Conservation (phyloP, 2,329 filamentous ascomycete genomes). For the Pseudocercospora cruenta region DNA sequence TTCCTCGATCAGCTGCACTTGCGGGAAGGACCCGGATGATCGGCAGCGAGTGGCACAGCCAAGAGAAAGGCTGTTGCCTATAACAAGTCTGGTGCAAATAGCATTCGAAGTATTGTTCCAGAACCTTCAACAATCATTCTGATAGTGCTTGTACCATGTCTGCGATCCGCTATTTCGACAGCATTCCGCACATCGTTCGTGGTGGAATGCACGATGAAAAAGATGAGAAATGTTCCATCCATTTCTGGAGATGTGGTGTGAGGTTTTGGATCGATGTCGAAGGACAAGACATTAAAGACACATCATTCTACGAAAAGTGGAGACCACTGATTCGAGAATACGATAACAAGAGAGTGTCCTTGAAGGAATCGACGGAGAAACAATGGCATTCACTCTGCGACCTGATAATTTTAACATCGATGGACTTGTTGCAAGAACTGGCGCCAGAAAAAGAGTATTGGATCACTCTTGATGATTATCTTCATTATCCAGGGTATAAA, state of each 20-base stretch:
- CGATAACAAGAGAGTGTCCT: neutral
- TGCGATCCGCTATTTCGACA: slow-evolving; percentile 10
- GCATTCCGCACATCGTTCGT: slow-evolving; percentile 17
- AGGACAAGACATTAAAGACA: slow-evolving; percentile 10
- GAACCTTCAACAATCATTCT: neutral
- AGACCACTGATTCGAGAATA: slow-evolving; percentile 11
- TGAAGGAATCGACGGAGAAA: neutral
- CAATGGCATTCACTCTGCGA: slow-evolving; percentile 6
- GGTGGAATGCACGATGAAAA: slow-evolving; percentile 17
- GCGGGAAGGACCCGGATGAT: neutral
- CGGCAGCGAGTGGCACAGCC: neutral
- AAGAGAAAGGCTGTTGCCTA: slow-evolving; percentile 2
- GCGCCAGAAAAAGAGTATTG: slow-evolving; percentile 8
- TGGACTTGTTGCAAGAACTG: neutral
- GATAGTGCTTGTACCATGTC: slow-evolving; percentile 11
- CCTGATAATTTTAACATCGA: neutral
- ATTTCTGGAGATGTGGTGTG: slow-evolving; percentile 14
- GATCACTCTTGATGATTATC: slow-evolving; percentile 11
- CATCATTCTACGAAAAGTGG: slow-evolving; percentile 16
- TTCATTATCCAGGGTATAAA: slow-evolving; percentile 16
- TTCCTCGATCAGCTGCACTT: neutral
- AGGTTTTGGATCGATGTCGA: slow-evolving; percentile 12
- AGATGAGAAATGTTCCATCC: slow-evolving; percentile 12
- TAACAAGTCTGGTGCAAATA: neutral
- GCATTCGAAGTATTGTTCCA: neutral